Base-by-base conservation (phyloP, 2,329 filamentous ascomycete species). In the Penicillium sp. region DNA sequence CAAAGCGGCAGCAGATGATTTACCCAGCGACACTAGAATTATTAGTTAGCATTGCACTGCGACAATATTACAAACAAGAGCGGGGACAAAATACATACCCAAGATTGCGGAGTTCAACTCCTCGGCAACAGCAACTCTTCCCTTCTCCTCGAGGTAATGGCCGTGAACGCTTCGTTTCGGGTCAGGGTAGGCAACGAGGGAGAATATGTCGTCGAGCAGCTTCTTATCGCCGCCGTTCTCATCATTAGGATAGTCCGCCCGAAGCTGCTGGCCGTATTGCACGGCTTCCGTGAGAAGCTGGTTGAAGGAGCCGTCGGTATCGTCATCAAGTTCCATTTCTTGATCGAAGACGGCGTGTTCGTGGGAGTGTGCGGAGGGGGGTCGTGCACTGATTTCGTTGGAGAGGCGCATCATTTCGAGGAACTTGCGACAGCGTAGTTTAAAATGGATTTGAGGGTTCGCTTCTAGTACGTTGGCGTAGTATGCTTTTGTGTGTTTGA, bases 41-140 rank as follows among this genome's bases (percentile, higher is more conserved):
- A 67, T 63, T 56, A 52, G 27, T 63, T 56, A 52, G 24, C 34
- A 53, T 47, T 24, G 42, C 42, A 34, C 45, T 24, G 42, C 42
- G 31, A 21, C 16, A 24, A 53, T 14, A 36, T n/a, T n/a, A 3
- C 2, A 18, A 18, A 46, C 31, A 21, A 22, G 54, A 41, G 48
- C 45, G 47, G 24, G 55, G 36, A 46, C 27, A 34, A 16, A 21
- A 39, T 54, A 54, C 86, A 77, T 78, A 96, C 92, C 86, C 56
- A 99, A 74, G 64, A 99, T 96, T 44, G 91, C 92, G 56, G 90
- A 90, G 73, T 97, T 97, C 53, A 99, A 79, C 72, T 96, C 92
- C 76, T 99, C 94, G 8, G 92, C 92, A 39, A 97, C 90, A 16
- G 85, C 81, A 16, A 87, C 84, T 41, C 94, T 81, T 1, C 90